Percentiles rank a stretch among this genome's conserved stretches.
Evolutionary conservation across 805 yeast species (phyloP).

Genomic region (Yamadazyma olivae): DNA sequence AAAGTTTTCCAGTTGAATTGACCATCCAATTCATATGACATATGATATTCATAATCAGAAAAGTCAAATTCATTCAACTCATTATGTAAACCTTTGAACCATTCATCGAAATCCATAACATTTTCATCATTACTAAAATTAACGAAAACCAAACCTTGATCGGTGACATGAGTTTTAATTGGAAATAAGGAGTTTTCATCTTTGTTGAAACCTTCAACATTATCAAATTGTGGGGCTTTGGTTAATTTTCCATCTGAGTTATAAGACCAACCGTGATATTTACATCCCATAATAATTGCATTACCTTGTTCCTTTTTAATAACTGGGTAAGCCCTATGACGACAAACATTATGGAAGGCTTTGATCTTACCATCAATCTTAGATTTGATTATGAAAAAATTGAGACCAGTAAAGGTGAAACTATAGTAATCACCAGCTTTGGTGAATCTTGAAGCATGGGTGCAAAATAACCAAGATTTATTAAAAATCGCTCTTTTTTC

Average conservation of each 20-base stretch:
- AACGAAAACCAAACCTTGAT: conserved; percentile 55
- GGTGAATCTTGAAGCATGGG: conserved; percentile 49
- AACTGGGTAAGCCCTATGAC: conserved; percentile 64
- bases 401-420: conserved; percentile 49
- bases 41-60: conserved; percentile 58
- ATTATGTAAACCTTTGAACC: conserved; percentile 47
- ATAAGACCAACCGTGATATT: conserved; percentile 66
- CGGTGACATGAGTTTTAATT: conserved; percentile 51
- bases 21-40: conserved; percentile 63
- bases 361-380: conserved; percentile 47
- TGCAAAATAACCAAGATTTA: conserved; percentile 54
- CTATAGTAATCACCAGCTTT: conserved; percentile 59
- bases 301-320: conserved; percentile 58
- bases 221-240: conserved; percentile 61
- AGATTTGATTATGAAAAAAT: conserved; percentile 53
- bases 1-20: conserved; percentile 65
- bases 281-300: conserved; percentile 55
- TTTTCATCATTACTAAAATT: conserved; percentile 44
- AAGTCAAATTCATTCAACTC: conserved; percentile 60
- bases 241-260: conserved; percentile 57
- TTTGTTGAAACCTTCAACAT: conserved; percentile 56
- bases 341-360: conserved; percentile 64
- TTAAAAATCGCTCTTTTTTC: conserved; percentile 58
- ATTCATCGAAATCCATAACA: conserved; percentile 48
- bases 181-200: conserved; percentile 53